phyloP scores from a whole-genome alignment of 73 alveolate genomes.

The Tetrahymena elliotti region DNA sequence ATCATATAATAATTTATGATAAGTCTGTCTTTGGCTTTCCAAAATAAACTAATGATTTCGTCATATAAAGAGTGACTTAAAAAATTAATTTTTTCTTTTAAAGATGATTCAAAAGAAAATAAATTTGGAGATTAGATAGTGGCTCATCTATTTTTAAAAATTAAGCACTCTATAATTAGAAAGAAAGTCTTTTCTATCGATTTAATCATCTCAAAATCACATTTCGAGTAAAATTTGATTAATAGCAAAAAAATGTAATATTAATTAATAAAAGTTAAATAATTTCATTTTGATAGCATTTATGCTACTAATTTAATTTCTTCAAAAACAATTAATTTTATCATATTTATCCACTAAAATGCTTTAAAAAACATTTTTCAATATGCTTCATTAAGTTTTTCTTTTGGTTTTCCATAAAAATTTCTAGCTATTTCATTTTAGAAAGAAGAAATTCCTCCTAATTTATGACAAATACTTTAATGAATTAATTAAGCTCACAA shows the following conservation, averaged over 20 bases:
- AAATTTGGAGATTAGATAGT: not conserved
- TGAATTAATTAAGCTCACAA: too few relatives aligned
- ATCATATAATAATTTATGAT: not conserved
- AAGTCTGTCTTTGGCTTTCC: not conserved
- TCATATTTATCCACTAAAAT: not conserved
- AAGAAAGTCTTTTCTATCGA: not conserved
- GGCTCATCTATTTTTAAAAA: not conserved
- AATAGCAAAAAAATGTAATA: not conserved
- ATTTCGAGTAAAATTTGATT: not conserved
- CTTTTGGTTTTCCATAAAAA: not conserved
- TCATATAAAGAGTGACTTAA: not conserved
- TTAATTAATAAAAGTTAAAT: not conserved
- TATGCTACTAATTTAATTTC: not conserved
- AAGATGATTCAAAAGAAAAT: not conserved
- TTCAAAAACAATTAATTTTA: too few relatives aligned
- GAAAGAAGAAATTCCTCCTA: not conserved
- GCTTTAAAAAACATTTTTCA: not conserved
- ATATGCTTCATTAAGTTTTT: not conserved
- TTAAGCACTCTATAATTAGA: not conserved
- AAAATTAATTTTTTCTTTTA: not conserved
- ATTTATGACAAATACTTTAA: too few relatives aligned
- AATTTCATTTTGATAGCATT: too few relatives aligned
- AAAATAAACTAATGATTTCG: not conserved
- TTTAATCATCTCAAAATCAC: not conserved
- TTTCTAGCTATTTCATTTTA: too few relatives aligned